phyloP scores from a whole-genome alignment of 2,329 filamentous ascomycete genomes.

The Pseudogymnoascus sp. region DNA sequence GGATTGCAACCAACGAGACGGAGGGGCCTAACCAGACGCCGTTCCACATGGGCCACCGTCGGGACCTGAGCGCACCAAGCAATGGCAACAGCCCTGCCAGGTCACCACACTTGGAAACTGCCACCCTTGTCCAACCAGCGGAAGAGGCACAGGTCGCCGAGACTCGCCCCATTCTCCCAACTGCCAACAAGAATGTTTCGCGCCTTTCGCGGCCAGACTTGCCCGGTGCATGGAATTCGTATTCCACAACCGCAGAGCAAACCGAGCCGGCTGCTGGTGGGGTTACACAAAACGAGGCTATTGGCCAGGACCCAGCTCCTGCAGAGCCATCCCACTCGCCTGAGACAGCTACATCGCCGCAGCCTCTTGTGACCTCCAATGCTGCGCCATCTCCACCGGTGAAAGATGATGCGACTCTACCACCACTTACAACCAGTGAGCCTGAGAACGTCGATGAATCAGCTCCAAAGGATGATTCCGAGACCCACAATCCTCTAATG shows the following conservation, averaged over 20 bases:
- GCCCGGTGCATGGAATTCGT: constrained; percentile 27
- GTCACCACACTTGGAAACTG: constrained; percentile 41
- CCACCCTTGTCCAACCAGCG: constrained; percentile 33
- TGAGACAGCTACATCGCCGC: constrained; percentile 9
- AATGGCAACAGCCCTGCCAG: constrained; percentile 53
- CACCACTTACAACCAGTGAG: constrained; percentile 14
- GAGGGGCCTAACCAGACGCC: background rate
- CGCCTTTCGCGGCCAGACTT: constrained; percentile 23
- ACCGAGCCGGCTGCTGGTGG: background rate
- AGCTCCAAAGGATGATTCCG: constrained; percentile 9
- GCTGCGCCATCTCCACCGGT: constrained; percentile 38
- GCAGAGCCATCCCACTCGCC: background rate
- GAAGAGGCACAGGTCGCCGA: constrained; percentile 37
- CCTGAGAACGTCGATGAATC: constrained; percentile 9
- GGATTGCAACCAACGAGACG: background rate
- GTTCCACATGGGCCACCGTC: constrained; percentile 46
- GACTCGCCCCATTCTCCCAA: constrained; percentile 18
- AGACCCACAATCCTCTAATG: constrained; percentile 13
- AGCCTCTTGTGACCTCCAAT: constrained; percentile 25
- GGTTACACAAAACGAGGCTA: background rate
- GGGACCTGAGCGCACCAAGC: constrained; percentile 50
- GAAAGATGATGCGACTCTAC: constrained; percentile 32
- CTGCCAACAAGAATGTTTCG: background rate
- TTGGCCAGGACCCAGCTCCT: constrained; percentile 19
- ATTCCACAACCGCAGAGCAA: constrained; percentile 19